Evolutionary conservation across 805 yeast genomes (phyloP).

Genomic region (Wickerhamiella bombiphila): DNA sequence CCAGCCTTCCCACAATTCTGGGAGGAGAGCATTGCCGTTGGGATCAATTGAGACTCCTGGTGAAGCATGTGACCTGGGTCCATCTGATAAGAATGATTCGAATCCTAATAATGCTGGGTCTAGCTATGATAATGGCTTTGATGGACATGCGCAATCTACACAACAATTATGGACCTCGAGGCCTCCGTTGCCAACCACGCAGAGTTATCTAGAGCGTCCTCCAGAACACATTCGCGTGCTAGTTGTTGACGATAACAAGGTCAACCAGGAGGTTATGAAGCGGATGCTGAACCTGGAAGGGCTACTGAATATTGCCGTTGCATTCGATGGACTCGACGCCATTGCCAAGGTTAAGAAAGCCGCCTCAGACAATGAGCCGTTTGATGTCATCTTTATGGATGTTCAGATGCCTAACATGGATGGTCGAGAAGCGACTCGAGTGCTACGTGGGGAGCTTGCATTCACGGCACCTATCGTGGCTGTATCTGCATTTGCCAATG

Average conservation of each 20-base stretch:
- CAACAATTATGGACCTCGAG: not conserved
- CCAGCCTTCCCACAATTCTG: not conserved
- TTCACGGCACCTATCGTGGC: constrained; percentile 75
- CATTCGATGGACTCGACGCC: constrained; percentile 87
- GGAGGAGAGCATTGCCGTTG: not conserved
- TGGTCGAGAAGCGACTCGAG: constrained; percentile 70
- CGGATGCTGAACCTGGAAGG: constrained; percentile 84
- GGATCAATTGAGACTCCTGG: not conserved
- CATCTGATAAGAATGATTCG: too few relatives aligned
- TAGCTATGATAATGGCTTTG: not conserved
- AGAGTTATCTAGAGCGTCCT: not conserved
- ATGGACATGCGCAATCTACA: not conserved
- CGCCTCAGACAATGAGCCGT: constrained; percentile 22
- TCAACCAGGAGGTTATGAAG: constrained; percentile 85
- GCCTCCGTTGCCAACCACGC: not conserved
- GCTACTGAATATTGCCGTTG: constrained; percentile 51
- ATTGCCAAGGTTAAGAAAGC: constrained; percentile 46
- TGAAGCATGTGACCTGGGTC: too few relatives aligned
- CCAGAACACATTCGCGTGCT: constrained; percentile 32
- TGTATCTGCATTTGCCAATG: constrained; percentile 89
- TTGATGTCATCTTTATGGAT: constrained; percentile 83
- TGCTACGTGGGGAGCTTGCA: constrained; percentile 47
- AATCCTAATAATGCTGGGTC: not conserved
- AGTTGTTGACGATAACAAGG: constrained; percentile 88
- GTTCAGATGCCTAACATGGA: constrained; percentile 94